These are phyloP conservation scores for Apophysomyces ossiformis DNA, from an alignment of 371 early-diverging fungal species.

Conservation along the genomic window DNA sequence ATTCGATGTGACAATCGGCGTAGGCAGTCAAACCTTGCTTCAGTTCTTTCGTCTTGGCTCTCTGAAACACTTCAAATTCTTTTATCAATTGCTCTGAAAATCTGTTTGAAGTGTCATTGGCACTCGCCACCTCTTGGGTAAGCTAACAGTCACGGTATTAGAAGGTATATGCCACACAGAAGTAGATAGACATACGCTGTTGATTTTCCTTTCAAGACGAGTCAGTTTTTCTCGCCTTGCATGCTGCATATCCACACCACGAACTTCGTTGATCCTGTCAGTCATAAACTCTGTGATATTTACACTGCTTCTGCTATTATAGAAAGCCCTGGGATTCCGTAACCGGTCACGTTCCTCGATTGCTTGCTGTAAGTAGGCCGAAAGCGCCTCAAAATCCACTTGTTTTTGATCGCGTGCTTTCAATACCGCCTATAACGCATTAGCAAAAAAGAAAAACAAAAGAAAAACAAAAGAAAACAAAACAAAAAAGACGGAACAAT, in stretches of 20 bases:
- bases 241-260: slow-evolving; percentile 78
- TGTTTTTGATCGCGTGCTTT: slow-evolving; percentile 91
- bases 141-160: slow-evolving; percentile 56
- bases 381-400: slow-evolving; percentile 88
- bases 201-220: slow-evolving; percentile 71
- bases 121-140: slow-evolving; percentile 73
- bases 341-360: slow-evolving; percentile 66
- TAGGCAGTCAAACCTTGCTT: slow-evolving; percentile 76
- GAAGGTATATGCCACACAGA: background rate
- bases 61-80: slow-evolving; percentile 84
- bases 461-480: too few relatives aligned
- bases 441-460: background rate
- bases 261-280: slow-evolving; percentile 84
- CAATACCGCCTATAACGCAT: slow-evolving; percentile 62
- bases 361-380: slow-evolving; percentile 71
- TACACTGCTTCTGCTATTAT: slow-evolving; percentile 49
- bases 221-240: slow-evolving; percentile 73
- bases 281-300: slow-evolving; percentile 79
- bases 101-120: slow-evolving; percentile 67
- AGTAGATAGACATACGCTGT: slow-evolving; percentile 55
- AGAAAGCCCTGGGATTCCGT: slow-evolving; percentile 46
- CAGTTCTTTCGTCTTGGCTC: slow-evolving; percentile 77
- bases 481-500: background rate
- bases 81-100: slow-evolving; percentile 79
- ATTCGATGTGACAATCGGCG: slow-evolving; percentile 79